These are phyloP conservation scores for Henckelia pumila DNA, from an alignment of 257 asterid genomes.

Conservation along the genomic window DNA sequence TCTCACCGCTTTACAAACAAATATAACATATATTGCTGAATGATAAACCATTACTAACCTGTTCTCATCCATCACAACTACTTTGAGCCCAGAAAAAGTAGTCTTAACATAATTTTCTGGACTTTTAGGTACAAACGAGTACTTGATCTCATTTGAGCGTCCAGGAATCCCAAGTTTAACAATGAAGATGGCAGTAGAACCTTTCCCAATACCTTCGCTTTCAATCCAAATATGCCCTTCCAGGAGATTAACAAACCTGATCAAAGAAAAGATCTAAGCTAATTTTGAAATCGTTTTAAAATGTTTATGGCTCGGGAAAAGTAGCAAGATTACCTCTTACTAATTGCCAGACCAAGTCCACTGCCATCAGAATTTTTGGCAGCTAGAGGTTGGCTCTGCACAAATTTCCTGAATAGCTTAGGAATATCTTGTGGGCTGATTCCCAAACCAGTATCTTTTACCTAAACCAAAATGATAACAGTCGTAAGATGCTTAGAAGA, in stretches of 20 bases:
- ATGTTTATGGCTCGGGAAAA: constrained; percentile 1
- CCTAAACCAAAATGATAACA: constrained; percentile 41
- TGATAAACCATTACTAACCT: constrained; percentile 43
- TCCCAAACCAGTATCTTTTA: constrained; percentile 92
- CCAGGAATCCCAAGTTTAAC: constrained; percentile 84
- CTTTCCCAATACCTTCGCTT: constrained; percentile 94
- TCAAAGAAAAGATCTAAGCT: constrained; percentile 13
- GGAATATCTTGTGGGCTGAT: constrained; percentile 86
- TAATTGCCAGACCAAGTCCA: constrained; percentile 97
- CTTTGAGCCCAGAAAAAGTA: constrained; percentile 74
- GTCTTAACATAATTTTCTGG: constrained; percentile 53
- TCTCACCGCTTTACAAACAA: too few relatives aligned
- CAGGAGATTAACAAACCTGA: constrained; percentile 92
- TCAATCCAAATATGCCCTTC: constrained; percentile 93
- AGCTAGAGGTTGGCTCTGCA: constrained; percentile 67
- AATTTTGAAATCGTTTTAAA: not conserved
- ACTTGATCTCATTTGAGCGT: constrained; percentile 51
- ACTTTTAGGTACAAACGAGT: constrained; percentile 39
- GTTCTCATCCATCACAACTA: constrained; percentile 79
- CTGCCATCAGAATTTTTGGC: constrained; percentile 73
- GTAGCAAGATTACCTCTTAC: constrained; percentile 58
- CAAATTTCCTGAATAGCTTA: constrained; percentile 78
- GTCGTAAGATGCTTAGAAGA: constrained; percentile 8
- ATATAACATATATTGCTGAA: not conserved
- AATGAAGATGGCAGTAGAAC: constrained; percentile 68